Conservation (phyloP, 805 yeast species). For the Teunomyces stri region DNA sequence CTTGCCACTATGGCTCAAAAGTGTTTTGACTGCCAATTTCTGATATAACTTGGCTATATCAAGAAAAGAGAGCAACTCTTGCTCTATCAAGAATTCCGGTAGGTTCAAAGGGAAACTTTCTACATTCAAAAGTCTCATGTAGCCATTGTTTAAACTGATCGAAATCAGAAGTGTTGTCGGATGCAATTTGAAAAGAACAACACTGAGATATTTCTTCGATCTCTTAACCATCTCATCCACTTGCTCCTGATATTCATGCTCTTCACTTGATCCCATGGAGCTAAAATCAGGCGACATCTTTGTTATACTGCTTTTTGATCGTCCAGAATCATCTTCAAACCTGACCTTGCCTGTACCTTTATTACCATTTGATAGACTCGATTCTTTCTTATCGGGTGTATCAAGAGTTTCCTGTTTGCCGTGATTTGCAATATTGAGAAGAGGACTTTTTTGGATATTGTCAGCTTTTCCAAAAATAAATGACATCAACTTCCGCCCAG, state of each 20-base stretch:
- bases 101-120: constrained; percentile 31
- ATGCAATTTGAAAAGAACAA: constrained; percentile 48
- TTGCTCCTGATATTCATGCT: constrained; percentile 22
- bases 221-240: constrained; percentile 66
- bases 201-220: constrained; percentile 70
- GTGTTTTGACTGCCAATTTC: constrained; percentile 28
- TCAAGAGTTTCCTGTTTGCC: constrained; percentile 10
- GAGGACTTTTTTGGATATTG: constrained; percentile 20
- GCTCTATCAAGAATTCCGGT: constrained; percentile 33
- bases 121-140: constrained; percentile 36
- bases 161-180: constrained; percentile 34
- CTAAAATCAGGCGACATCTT: background rate
- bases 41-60: constrained; percentile 36
- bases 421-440: constrained; percentile 8
- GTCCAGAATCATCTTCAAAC: constrained; percentile 6
- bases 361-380: constrained; percentile 8
- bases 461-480: constrained; percentile 32
- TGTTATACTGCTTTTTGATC: background rate
- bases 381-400: constrained; percentile 8
- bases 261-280: constrained; percentile 2
- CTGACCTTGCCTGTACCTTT: constrained; percentile 13
- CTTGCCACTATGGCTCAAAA: constrained; percentile 35
- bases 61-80: constrained; percentile 29
- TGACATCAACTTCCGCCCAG: constrained; percentile 37
- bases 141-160: constrained; percentile 32